Base-by-base conservation (phyloP, 768 basidiomycete species). In the Mycena rosella region DNA sequence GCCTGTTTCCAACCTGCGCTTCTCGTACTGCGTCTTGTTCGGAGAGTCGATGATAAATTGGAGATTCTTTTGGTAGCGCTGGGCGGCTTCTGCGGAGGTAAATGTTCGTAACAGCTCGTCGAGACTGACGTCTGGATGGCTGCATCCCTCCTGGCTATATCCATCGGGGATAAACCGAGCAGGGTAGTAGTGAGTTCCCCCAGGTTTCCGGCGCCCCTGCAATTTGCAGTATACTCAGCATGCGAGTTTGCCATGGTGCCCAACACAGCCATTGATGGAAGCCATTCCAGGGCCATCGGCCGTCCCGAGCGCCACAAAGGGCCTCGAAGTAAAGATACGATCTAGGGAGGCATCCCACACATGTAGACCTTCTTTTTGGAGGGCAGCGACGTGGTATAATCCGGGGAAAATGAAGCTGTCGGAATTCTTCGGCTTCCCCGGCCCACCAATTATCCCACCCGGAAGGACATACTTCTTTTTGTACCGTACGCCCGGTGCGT, bases 401-500 rank as follows among this genome's bases (percentile, higher is more conserved):
- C 73, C 74, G 1, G 73, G 68, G 47, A 70, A 78, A 1, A 77
- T 27, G 63, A 77, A 81, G 0, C 73, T 78, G 13, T 82, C 75
- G 0, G 75, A n/a, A 26, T 69, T 71, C 22, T 78, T 79, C 0
- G 77, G 78, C 10, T 80, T 78, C 1, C 78, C 74, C 0, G 75
- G 81, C 0, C 82, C 79, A 17, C 75, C 77, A 24, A 79, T 74
- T 17, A 79, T 49, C 0, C 73, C 64, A 13, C 76, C 75, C 40
- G 78, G 79, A 54, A 80, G 56, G 7, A 82, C 69, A 57, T 68
- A 58, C 3, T 36, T n/a, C 47, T 79, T 80, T 48, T 78, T 78
- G 66, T 78, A 80, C 0, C 75, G 70, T 0, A 64, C 26, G 4
- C 67, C 68, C 0, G 77, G 79, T 0, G 69, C 42, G 1, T 75